Conservation (phyloP, 108 stramenopile species). For the Pseudonitzschia multiseries region DNA sequence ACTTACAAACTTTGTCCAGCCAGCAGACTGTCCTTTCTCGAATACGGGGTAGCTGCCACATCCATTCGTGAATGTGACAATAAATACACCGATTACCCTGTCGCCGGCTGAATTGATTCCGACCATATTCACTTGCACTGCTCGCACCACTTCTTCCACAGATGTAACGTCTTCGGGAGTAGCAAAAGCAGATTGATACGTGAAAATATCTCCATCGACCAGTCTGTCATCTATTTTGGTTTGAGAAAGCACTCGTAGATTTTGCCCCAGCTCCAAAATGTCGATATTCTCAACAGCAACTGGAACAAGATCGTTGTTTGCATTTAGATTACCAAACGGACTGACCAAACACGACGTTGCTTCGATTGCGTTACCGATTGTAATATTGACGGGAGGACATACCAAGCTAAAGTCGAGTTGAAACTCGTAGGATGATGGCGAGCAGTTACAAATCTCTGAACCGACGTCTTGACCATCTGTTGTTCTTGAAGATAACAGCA, state of each 20-base stretch:
- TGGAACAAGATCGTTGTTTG: constrained; percentile 37
- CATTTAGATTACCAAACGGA: constrained; percentile 23
- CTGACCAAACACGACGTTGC: constrained; percentile 29
- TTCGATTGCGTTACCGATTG: constrained; percentile 13
- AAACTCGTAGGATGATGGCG: constrained; percentile 38
- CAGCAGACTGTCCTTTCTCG: constrained; percentile 26
- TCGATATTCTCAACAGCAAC: constrained; percentile 33
- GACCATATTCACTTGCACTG: constrained; percentile 38
- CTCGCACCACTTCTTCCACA: constrained; percentile 19
- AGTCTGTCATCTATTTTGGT: constrained; percentile 19
- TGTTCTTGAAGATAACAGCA: not conserved
- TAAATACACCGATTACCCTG: constrained; percentile 25
- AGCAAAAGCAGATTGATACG: constrained; percentile 24
- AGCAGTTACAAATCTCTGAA: constrained; percentile 34
- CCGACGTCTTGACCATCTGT: constrained; percentile 16
- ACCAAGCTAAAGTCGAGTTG: constrained; percentile 30
- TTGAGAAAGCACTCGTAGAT: constrained; percentile 19
- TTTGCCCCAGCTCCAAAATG: constrained; percentile 40
- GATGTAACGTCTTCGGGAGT: constrained; percentile 19
- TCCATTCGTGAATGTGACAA: constrained; percentile 33
- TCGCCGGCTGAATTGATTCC: constrained; percentile 28
- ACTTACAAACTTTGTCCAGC: constrained; percentile 44
- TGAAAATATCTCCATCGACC: constrained; percentile 33
- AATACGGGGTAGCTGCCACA: constrained; percentile 35
- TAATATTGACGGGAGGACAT: constrained; percentile 36